Evolutionary conservation across 305 asterid genomes (phyloP), one percentile per base, ranked within the genome.

Genomic region (Fraxinus baroniana): DNA sequence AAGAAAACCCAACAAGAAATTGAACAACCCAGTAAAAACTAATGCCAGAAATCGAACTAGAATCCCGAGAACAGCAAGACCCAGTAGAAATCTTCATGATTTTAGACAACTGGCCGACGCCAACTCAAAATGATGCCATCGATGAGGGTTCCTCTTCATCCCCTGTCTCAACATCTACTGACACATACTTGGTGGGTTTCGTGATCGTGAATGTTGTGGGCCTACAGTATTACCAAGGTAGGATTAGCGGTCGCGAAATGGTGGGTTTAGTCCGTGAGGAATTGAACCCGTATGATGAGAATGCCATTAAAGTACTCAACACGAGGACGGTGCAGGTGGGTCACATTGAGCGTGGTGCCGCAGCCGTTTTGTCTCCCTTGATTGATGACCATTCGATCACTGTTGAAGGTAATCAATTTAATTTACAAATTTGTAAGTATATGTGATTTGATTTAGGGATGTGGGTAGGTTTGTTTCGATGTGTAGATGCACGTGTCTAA

Each of bases 241-340:
- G 86, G 0, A 89, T 94, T 79, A 91, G 86, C 77, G 98, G 97
- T 76, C 89, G 97, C 0, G 98, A 96, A 77, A 72, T 91, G 79
- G 97, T 96, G 77, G 94, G 93, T 36, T 84, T 96, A 79, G 91
- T 91, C 44, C 94, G 98, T 17, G 97, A 93, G 3, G 95, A 93
- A 17, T 77, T 89, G 78, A 92, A 94, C 55, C 91, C 91, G 0
- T 78, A 83, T 64, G 98, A 96, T 77, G 78, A 13, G 0, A 89
- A 94, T 83, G 98, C 99, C 10, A 94, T 96, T 26, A 89, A 84
- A 83, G 99, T 93, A 39, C 77, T 96, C 32, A 94, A 96, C 84
- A 88, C 89, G 66, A 24, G 93, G 84, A 84, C 90, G 4, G 80
- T 78, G 7, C 99, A 94, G 86, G 95, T 96, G 22, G 99, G 99